Conservation (phyloP, 768 basidiomycete genomes). For the Rhizopogon salebrosus region DNA sequence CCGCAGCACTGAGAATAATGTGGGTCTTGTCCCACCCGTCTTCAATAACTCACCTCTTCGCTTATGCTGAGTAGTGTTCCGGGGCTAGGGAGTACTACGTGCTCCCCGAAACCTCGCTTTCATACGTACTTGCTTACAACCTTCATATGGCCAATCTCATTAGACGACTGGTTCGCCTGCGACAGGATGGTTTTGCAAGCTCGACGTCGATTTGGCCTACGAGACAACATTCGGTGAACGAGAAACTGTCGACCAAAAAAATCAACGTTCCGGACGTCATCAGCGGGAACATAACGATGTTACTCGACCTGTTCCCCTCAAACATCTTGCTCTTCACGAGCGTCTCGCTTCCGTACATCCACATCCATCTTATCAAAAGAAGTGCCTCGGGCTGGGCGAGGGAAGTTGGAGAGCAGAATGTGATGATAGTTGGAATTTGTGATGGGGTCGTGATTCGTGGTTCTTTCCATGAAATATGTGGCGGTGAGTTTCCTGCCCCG, state of each 20-base stretch:
- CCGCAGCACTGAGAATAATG: too few species aligned
- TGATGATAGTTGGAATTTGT: slow-evolving; percentile 87
- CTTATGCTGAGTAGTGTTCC: too few species aligned
- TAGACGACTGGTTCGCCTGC: slow-evolving; percentile 74
- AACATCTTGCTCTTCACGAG: slow-evolving; percentile 97
- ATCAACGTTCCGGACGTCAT: slow-evolving; percentile 97
- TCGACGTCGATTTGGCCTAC: slow-evolving; percentile 99
- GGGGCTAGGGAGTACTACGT: too few species aligned
- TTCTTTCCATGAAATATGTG: slow-evolving; percentile 87
- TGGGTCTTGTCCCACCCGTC: too few species aligned
- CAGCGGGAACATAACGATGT: slow-evolving; percentile 91
- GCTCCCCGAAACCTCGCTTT: too few species aligned
- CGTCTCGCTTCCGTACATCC: slow-evolving; percentile 79
- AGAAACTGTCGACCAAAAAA: slow-evolving; percentile 59
- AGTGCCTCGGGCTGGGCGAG: slow-evolving; percentile 98
- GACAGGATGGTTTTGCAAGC: slow-evolving; percentile 93
- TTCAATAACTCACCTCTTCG: too few species aligned
- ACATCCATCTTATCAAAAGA: slow-evolving; percentile 95
- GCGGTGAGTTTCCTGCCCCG: slow-evolving; percentile 93
- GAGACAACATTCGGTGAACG: background rate
- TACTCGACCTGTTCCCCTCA: slow-evolving; percentile 95
- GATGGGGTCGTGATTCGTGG: slow-evolving; percentile 88
- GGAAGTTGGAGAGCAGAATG: slow-evolving; percentile 94
- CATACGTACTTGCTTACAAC: too few species aligned
- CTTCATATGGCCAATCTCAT: slow-evolving; percentile 86